Evolutionary conservation across 306 rosid species (phyloP).

Genomic region (Citrullus colocynthis): DNA sequence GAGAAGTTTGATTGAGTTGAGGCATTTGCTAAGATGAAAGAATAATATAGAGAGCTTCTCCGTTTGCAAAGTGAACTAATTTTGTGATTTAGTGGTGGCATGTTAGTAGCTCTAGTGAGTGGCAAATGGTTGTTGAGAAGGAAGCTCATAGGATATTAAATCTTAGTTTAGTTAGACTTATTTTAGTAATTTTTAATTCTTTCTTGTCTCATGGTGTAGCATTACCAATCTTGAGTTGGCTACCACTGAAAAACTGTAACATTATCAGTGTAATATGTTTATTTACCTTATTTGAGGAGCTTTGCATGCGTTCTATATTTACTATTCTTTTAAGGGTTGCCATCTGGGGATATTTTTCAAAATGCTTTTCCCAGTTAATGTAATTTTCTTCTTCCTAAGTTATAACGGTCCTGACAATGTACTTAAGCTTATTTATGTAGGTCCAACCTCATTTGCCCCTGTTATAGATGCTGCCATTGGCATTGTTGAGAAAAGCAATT

Average conservation of each 20-base stretch:
- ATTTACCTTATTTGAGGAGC: not conserved
- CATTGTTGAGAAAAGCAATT: slow-evolving; percentile 62
- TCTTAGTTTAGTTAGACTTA: no score
- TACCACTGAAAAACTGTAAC: not conserved
- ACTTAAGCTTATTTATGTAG: slow-evolving; percentile 23
- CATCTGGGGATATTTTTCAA: not conserved
- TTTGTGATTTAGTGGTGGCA: no score
- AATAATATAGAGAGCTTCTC: no score
- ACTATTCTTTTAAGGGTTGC: not conserved
- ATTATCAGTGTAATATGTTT: not conserved
- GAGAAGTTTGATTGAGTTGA: no score
- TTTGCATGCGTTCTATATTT: not conserved
- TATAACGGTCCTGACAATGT: not conserved
- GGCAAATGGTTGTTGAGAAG: no score
- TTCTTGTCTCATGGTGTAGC: not conserved
- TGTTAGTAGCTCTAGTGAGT: no score
- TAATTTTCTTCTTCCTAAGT: not conserved
- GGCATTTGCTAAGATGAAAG: no score
- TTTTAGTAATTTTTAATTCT: not conserved
- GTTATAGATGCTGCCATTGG: slow-evolving; percentile 77
- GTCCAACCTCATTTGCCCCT: slow-evolving; percentile 93
- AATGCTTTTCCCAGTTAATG: not conserved
- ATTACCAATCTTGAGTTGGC: not conserved
- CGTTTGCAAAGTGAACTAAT: no score
- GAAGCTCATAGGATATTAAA: no score